Conservation (phyloP, 768 basidiomycete genomes). For the Chalciporus pseudorubinellus region DNA sequence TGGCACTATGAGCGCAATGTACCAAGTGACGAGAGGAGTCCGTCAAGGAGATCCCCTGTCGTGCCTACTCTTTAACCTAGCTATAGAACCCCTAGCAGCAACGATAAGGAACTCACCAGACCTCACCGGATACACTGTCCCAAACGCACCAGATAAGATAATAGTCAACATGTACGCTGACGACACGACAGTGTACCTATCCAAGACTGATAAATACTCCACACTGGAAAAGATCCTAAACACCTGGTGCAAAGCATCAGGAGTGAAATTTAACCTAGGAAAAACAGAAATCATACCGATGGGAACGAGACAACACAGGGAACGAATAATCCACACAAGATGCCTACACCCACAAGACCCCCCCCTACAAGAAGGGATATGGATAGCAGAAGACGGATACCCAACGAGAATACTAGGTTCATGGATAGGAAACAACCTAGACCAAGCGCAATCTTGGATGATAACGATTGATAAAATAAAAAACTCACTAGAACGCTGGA, state of each 20-base stretch:
- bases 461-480: slow-evolving; percentile 22
- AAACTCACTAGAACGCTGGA: slow-evolving; percentile 6
- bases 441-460: slow-evolving; percentile 12
- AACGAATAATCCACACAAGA: accelerated
- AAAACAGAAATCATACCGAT: slow-evolving; percentile 29
- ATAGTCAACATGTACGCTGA: slow-evolving; percentile 27
- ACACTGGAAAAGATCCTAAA: slow-evolving; percentile 29
- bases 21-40: slow-evolving; percentile 25
- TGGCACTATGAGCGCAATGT: slow-evolving; percentile 9
- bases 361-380: background rate
- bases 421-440: slow-evolving; percentile 24
- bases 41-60: slow-evolving; percentile 36
- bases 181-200: slow-evolving; percentile 23
- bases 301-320: slow-evolving; percentile 9
- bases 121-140: slow-evolving; percentile 19
- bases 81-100: slow-evolving; percentile 34
- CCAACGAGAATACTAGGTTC: slow-evolving; percentile 9
- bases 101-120: slow-evolving; percentile 1
- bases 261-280: slow-evolving; percentile 17
- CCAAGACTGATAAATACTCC: slow-evolving; percentile 14
- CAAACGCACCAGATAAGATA: slow-evolving; percentile 4
- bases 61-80: slow-evolving; percentile 32
- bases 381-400: slow-evolving; percentile 14
- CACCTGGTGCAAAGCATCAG: slow-evolving; percentile 32
- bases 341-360: background rate